These are phyloP conservation scores for Macrophomina tecta DNA, from an alignment of 2,329 filamentous ascomycete species.

Conservation along the genomic window DNA sequence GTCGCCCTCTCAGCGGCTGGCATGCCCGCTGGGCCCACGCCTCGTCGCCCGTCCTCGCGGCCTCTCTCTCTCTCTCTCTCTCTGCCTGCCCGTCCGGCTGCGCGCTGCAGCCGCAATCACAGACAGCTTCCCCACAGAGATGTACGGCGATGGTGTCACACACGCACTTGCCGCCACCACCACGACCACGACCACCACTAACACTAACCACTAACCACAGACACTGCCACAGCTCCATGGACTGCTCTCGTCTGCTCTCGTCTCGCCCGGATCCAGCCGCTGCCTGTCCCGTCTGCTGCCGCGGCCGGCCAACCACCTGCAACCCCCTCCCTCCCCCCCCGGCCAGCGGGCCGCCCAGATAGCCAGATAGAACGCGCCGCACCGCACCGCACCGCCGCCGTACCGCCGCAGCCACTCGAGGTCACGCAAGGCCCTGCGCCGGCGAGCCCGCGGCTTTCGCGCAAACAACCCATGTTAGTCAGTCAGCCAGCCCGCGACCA, in stretches of 20 bases:
- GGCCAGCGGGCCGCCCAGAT: constrained; percentile 20
- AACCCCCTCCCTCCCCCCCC: background rate
- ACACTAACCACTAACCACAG: background rate
- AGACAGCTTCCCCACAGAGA: constrained; percentile 25
- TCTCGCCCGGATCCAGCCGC: constrained; percentile 11
- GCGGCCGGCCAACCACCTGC: background rate
- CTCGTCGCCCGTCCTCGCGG: background rate
- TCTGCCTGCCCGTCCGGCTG: background rate
- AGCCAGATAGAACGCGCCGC: constrained; percentile 17
- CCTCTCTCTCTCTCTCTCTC: background rate
- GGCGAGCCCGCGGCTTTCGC: constrained; percentile 11
- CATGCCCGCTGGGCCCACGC: background rate
- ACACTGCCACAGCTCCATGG: background rate
- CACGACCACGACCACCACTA: background rate
- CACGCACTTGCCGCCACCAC: constrained; percentile 16
- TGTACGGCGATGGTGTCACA: constrained; percentile 24
- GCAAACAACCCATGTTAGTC: background rate
- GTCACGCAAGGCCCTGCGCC: background rate
- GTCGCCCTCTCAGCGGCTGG: background rate
- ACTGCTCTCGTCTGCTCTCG: background rate
- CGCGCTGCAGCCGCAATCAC: constrained; percentile 24
- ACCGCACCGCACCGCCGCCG: constrained; percentile 5
- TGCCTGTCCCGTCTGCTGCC: background rate
- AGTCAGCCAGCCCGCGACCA: background rate
- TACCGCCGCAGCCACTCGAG: constrained; percentile 13